These are phyloP conservation scores for Alopecurus myosuroides DNA, from an alignment of 176 grass and related monocot genomes.

Conservation along the genomic window DNA sequence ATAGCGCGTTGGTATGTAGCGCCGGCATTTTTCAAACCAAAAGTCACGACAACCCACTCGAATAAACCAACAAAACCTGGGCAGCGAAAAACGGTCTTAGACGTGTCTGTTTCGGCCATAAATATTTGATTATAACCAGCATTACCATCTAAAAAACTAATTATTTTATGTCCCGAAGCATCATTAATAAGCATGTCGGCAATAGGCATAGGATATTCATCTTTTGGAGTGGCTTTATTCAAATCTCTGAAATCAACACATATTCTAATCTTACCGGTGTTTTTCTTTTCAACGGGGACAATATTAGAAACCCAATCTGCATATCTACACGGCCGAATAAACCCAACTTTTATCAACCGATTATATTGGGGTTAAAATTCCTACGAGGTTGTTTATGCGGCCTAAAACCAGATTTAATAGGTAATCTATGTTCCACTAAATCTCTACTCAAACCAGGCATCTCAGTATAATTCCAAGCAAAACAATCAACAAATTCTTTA, in stretches of 20 bases:
- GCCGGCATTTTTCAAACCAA: neutral
- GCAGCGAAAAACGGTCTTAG: neutral
- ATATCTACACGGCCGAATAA: neutral
- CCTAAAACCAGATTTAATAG: too few relatives aligned
- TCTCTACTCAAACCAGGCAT: neutral
- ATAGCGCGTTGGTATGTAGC: neutral
- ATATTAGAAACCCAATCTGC: neutral
- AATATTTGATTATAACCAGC: neutral
- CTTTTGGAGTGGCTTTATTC: neutral
- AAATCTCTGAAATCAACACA: neutral
- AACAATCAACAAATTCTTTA: constrained; percentile 11
- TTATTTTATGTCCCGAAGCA: neutral
- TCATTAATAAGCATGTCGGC: neutral
- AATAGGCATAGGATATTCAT: constrained; percentile 14
- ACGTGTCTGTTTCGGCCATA: neutral
- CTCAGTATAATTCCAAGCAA: neutral
- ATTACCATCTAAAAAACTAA: neutral
- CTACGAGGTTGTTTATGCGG: too few relatives aligned
- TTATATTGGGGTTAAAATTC: neutral
- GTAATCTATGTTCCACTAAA: too few relatives aligned
- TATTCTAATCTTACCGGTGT: neutral
- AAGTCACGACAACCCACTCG: constrained; percentile 5
- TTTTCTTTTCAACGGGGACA: neutral
- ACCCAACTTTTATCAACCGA: neutral
- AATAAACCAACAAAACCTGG: neutral